Evolutionary conservation across 1,139 yeast genomes (phyloP).

Genomic region (Scheffersomyces cryptocercus): DNA sequence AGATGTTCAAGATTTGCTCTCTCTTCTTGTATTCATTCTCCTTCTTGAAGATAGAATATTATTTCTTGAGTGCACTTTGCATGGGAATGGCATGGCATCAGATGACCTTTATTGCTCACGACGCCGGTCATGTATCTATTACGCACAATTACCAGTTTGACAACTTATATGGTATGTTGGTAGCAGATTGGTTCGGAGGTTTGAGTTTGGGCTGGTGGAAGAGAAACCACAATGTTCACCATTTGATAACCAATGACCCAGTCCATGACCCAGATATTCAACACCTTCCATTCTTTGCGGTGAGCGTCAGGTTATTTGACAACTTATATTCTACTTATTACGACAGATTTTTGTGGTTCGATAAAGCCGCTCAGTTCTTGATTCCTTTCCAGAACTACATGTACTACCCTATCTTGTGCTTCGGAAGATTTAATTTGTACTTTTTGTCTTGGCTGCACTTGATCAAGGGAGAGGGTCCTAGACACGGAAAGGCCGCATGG

Average conservation of each 20-base stretch:
- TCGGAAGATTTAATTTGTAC: constrained; percentile 86
- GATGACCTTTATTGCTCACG: constrained; percentile 83
- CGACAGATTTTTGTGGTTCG: constrained; percentile 65
- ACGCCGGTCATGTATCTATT: constrained; percentile 83
- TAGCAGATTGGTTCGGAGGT: constrained; percentile 86
- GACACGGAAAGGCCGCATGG: constrained; percentile 83
- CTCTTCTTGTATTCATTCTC: constrained; percentile 53
- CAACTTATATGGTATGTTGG: constrained; percentile 67
- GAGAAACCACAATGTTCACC: constrained; percentile 88
- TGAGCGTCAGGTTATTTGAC: constrained; percentile 67
- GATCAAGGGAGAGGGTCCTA: constrained; percentile 69
- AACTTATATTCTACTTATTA: constrained; percentile 79
- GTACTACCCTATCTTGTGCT: constrained; percentile 76
- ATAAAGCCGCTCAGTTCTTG: constrained; percentile 57
- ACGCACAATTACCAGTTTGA: constrained; percentile 82
- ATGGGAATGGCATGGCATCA: constrained; percentile 91
- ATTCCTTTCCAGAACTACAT: constrained; percentile 67
- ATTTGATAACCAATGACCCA: constrained; percentile 84
- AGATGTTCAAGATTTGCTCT: constrained; percentile 58
- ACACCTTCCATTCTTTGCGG: constrained; percentile 89
- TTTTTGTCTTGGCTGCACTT: constrained; percentile 79
- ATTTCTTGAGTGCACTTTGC: constrained; percentile 58
- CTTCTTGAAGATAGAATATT: constrained; percentile 48
- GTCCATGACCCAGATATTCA: constrained; percentile 94
- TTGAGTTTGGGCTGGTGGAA: constrained; percentile 95